A percentile compares a stretch with the other conserved stretches of the same genome.
Conservation (phyloP, 352 stramenopile species). For the Pythium graminicola region DNA sequence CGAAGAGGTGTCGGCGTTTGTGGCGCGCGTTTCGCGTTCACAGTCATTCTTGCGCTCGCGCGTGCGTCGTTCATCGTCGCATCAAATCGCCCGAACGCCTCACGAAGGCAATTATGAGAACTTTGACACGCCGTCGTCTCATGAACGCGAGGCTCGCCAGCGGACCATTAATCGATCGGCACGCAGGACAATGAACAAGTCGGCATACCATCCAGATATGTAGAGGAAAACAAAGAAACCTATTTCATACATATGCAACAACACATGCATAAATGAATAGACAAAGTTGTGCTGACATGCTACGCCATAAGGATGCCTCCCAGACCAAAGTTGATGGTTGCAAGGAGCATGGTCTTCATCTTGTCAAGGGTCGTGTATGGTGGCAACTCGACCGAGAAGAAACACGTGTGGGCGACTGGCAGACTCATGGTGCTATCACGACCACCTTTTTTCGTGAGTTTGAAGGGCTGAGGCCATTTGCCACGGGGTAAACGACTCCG, state of each 20-base stretch:
- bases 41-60: constrained; percentile 76
- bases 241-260: constrained; percentile 1
- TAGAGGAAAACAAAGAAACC: neutral
- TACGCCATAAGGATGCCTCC: constrained; percentile 87
- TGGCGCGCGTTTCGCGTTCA: constrained; percentile 53
- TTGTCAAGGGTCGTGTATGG: constrained; percentile 88
- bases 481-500: constrained; percentile 85
- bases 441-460: constrained; percentile 86
- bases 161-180: constrained; percentile 21
- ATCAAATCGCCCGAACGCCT: constrained; percentile 41
- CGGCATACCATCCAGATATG: constrained; percentile 14
- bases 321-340: constrained; percentile 92
- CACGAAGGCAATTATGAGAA: constrained; percentile 68
- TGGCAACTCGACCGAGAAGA: constrained; percentile 94
- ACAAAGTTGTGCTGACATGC: too few relatives aligned
- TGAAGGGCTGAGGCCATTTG: constrained; percentile 88
- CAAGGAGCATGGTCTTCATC: constrained; percentile 89
- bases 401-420: constrained; percentile 94
- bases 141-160: constrained; percentile 16
- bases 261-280: neutral
- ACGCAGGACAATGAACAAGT: constrained; percentile 20
- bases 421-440: constrained; percentile 75
- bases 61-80: constrained; percentile 52
- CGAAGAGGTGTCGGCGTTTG: constrained; percentile 38
- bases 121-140: constrained; percentile 60